These are phyloP conservation scores for Monosporascus sp. DNA, from an alignment of 2,329 filamentous ascomycete species.

Conservation along the genomic window DNA sequence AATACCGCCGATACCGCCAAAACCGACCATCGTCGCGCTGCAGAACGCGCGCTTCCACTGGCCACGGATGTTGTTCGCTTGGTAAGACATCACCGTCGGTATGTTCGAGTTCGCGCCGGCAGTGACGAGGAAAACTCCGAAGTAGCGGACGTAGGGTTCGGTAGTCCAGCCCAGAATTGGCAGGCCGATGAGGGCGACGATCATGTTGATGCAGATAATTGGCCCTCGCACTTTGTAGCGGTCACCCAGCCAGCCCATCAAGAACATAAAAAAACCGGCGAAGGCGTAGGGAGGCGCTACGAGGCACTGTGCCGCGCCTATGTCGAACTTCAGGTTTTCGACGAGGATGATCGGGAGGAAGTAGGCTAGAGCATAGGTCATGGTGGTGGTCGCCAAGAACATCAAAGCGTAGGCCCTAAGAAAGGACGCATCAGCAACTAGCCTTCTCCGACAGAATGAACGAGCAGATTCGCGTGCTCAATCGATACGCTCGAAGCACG, in stretches of 20 bases:
- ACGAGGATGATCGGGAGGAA: constrained; percentile 73
- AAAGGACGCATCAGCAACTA: constrained; percentile 38
- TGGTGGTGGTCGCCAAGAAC: constrained; percentile 63
- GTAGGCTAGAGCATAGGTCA: constrained; percentile 71
- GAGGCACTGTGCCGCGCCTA: constrained; percentile 63
- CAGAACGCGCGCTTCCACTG: constrained; percentile 83
- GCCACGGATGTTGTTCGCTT: constrained; percentile 80
- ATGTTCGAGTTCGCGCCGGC: constrained; percentile 70
- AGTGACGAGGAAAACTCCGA: constrained; percentile 71
- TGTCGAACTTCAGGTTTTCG: constrained; percentile 57
- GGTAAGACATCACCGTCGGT: not conserved
- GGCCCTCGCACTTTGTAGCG: constrained; percentile 61
- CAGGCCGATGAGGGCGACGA: constrained; percentile 63
- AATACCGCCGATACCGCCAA: constrained; percentile 74
- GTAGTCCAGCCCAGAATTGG: constrained; percentile 66
- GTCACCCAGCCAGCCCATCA: constrained; percentile 60
- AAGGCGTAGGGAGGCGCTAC: constrained; percentile 66
- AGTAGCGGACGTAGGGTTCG: constrained; percentile 56
- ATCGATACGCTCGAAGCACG: not conserved
- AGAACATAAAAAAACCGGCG: constrained; percentile 58
- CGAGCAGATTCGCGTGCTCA: not conserved
- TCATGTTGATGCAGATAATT: constrained; percentile 60
- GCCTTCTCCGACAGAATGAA: constrained; percentile 26
- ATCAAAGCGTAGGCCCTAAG: constrained; percentile 57
- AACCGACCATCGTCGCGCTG: constrained; percentile 68